Conservation (phyloP, 345 rosid genomes). For the Mangifera indica region DNA sequence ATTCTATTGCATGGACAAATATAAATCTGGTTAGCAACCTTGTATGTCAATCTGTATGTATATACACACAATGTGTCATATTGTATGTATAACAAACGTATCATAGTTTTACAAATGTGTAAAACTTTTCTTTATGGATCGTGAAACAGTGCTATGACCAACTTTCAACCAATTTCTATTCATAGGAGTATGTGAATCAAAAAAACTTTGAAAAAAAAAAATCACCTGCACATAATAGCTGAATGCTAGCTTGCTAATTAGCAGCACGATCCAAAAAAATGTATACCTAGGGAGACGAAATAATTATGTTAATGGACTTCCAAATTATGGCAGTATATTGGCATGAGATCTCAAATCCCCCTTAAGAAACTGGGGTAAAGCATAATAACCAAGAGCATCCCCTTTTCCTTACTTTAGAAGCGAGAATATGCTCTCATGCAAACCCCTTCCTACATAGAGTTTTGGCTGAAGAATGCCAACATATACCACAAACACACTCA, state of each 20-base stretch:
- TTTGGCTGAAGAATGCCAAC: slow-evolving; percentile 62
- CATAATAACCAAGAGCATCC: slow-evolving; percentile 12
- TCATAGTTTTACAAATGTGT: slow-evolving; percentile 9
- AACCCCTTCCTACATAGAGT: slow-evolving; percentile 90
- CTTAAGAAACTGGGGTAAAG: slow-evolving; percentile 3
- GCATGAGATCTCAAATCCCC: slow-evolving; percentile 6
- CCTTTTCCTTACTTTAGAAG: slow-evolving; percentile 73
- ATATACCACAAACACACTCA: neutral
- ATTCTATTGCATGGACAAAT: neutral
- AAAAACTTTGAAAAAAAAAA: slow-evolving; percentile 22
- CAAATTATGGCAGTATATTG: slow-evolving; percentile 8
- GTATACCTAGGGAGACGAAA: slow-evolving; percentile 68
- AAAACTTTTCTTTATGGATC: slow-evolving; percentile 4
- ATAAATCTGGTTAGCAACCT: neutral
- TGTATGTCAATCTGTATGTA: neutral
- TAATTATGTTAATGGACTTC: slow-evolving; percentile 11
- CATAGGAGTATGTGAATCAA: slow-evolving; percentile 5
- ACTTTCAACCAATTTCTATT: neutral
- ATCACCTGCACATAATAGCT: slow-evolving; percentile 97
- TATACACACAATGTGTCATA: neutral
- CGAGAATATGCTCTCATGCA: slow-evolving; percentile 87
- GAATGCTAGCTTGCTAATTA: slow-evolving; percentile 91
- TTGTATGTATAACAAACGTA: neutral
- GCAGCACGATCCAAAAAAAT: slow-evolving; percentile 83
- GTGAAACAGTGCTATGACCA: neutral